Percentiles rank a stretch among this genome's conserved stretches.
These are phyloP conservation scores for Zygoascus ofunaensis DNA, from an alignment of 805 yeast species.

Conservation along the genomic window DNA sequence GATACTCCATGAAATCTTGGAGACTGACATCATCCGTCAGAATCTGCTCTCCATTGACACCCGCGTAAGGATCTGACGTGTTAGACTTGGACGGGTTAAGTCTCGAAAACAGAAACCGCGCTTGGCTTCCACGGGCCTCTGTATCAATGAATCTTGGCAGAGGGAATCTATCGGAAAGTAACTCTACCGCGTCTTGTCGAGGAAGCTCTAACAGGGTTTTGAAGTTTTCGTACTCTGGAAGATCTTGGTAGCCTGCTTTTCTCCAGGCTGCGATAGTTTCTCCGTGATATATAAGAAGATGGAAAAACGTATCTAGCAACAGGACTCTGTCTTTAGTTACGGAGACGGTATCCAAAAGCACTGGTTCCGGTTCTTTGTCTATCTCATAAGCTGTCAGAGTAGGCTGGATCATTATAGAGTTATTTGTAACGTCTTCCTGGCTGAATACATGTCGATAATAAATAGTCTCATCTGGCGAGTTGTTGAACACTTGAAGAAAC, in stretches of 20 bases:
- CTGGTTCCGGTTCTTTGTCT: conserved; percentile 74
- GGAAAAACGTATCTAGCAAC: conserved; percentile 86
- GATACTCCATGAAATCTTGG: conserved; percentile 84
- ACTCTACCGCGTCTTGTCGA: conserved; percentile 78
- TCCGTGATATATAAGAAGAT: conserved; percentile 85
- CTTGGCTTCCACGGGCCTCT: conserved; percentile 94
- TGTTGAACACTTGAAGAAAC: conserved; percentile 84
- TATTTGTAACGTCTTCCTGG: conserved; percentile 80
- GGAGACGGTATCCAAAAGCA: conserved; percentile 79
- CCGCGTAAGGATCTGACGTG: conserved; percentile 22
- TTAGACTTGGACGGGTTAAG: conserved; percentile 76
- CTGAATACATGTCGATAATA: conserved; percentile 82
- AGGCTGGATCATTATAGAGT: conserved; percentile 94
- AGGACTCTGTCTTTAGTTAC: conserved; percentile 75
- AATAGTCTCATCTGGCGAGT: conserved; percentile 95
- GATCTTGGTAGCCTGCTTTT: conserved; percentile 79
- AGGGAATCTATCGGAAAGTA: conserved; percentile 85
- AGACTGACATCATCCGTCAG: conserved; percentile 88
- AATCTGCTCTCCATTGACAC: conserved; percentile 54
- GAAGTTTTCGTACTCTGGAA: conserved; percentile 75
- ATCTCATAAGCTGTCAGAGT: conserved; percentile 75
- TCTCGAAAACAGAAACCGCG: conserved; percentile 83
- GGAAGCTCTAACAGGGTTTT: conserved; percentile 76
- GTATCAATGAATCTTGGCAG: conserved; percentile 91
- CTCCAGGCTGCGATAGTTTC: conserved; percentile 90